phyloP scores from a whole-genome alignment of 139 green algal genomes.

The Raphidocelis subcapitata region DNA sequence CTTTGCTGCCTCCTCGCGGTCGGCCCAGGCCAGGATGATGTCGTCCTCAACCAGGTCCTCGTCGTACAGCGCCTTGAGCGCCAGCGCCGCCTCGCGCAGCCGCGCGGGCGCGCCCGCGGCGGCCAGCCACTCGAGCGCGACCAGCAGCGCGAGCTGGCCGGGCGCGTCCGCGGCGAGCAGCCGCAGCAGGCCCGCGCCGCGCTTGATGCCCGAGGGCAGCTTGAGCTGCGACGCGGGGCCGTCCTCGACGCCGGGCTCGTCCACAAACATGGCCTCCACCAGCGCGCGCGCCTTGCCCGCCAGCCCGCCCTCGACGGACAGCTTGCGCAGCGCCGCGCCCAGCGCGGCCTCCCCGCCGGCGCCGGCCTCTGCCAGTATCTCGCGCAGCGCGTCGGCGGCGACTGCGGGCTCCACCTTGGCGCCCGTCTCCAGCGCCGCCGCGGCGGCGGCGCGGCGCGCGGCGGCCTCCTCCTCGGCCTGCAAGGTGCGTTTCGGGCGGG shows the following conservation, averaged over 20 bases:
- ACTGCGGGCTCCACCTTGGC: conserved; percentile 30
- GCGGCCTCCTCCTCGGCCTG: conserved; percentile 30
- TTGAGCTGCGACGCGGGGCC: conserved; percentile 23
- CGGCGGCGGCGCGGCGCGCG: conserved; percentile 16
- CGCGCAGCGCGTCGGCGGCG: conserved; percentile 30
- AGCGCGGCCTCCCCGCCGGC: conserved; percentile 20
- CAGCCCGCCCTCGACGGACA: conserved; percentile 54
- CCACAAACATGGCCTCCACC: conserved; percentile 36
- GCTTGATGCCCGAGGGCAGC: conserved; percentile 38
- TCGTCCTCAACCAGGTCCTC: conserved; percentile 87
- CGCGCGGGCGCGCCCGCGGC: conserved; percentile 30
- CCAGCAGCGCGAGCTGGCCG: conserved; percentile 72
- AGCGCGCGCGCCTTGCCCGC: conserved; percentile 48
- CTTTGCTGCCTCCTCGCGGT: conserved; percentile 56
- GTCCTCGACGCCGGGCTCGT: conserved; percentile 13
- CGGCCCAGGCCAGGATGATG: conserved; percentile 77
- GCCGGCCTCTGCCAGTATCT: conserved; percentile 40
- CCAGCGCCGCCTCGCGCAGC: conserved; percentile 64
- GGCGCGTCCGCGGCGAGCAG: conserved; percentile 47
- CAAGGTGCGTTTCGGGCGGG: background rate
- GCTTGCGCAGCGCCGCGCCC: conserved; percentile 30
- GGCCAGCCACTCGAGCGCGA: conserved; percentile 73
- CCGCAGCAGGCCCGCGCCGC: conserved; percentile 34
- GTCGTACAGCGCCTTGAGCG: conserved; percentile 93
- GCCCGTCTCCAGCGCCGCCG: conserved; percentile 15